These are phyloP conservation scores for Trichosporon coremiiforme DNA, from an alignment of 1,284 basidiomycete genomes.

Conservation along the genomic window DNA sequence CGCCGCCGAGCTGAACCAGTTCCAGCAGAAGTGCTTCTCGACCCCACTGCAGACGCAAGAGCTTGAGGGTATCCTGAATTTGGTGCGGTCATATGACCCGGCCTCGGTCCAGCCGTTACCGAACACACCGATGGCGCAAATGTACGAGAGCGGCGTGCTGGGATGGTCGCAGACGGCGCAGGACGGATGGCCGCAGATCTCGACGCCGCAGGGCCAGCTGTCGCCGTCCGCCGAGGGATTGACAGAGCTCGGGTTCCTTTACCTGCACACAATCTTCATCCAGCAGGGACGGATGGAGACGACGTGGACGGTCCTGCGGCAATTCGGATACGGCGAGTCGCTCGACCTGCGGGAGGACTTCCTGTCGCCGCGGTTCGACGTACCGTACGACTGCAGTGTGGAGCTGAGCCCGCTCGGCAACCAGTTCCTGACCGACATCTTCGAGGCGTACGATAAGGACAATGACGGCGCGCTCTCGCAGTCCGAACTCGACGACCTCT, in stretches of 20 bases:
- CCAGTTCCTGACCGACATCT: conserved; percentile 96
- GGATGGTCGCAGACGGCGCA: conserved; percentile 19
- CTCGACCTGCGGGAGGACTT: conserved; percentile 85
- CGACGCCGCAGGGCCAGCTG: conserved; percentile 2
- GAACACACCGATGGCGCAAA: conserved; percentile 25
- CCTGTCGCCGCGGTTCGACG: conserved; percentile 85
- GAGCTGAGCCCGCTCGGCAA: conserved; percentile 92
- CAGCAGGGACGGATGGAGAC: conserved; percentile 95
- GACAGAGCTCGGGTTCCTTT: conserved; percentile 91
- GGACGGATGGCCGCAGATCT: conserved; percentile 13
- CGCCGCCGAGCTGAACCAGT: conserved; percentile 90
- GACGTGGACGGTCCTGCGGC: conserved; percentile 93
- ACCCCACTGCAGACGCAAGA: conserved; percentile 91
- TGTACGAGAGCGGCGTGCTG: conserved; percentile 21
- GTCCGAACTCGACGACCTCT: conserved; percentile 81
- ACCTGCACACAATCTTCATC: conserved; percentile 95
- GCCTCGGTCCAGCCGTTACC: conserved; percentile 51
- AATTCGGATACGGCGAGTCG: conserved; percentile 95
- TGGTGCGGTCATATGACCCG: conserved; percentile 71
- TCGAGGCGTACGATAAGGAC: conserved; percentile 96
- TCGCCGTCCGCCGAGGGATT: conserved; percentile 63
- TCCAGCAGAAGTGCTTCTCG: conserved; percentile 96
- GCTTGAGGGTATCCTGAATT: conserved; percentile 84
- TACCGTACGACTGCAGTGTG: conserved; percentile 89
- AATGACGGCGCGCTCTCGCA: conserved; percentile 89